A percentile compares a stretch with the other conserved stretches of the same genome.
Conservation (phyloP, 129 eudicot species). For the Logfia minima region DNA sequence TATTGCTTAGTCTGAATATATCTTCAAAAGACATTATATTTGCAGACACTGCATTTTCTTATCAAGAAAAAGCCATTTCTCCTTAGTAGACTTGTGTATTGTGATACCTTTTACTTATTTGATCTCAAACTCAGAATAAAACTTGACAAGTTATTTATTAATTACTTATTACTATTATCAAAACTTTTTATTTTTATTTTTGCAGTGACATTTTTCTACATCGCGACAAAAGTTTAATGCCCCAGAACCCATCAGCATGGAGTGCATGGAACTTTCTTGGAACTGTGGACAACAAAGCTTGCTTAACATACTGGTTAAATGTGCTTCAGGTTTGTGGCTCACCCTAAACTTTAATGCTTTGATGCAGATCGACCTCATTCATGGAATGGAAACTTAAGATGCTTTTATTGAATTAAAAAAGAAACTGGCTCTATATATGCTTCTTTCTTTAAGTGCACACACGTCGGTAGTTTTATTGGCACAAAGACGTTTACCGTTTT, state of each 20-base stretch:
- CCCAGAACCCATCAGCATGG: slow-evolving; percentile 91
- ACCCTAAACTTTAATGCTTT: neutral
- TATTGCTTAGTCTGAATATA: neutral
- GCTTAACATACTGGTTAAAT: slow-evolving; percentile 94
- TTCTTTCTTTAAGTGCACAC: no score
- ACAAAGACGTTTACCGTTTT: neutral
- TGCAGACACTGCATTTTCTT: neutral
- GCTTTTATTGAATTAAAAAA: neutral
- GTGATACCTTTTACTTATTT: neutral
- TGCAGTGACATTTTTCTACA: slow-evolving; percentile 92
- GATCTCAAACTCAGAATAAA: neutral
- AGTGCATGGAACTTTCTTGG: slow-evolving; percentile 98
- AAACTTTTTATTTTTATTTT: neutral
- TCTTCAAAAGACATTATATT: neutral
- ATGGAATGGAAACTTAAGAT: neutral
- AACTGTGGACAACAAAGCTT: slow-evolving; percentile 56
- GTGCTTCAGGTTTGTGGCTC: slow-evolving; percentile 67
- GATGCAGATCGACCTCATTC: neutral
- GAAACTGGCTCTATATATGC: neutral
- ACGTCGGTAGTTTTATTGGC: neutral
- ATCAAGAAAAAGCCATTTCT: neutral
- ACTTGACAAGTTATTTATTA: neutral
- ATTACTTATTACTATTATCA: no score
- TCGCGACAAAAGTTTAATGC: slow-evolving; percentile 80
- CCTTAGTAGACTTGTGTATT: neutral